Evolutionary conservation across 345 rosid species (phyloP), one percentile per base, ranked within the genome.

Genomic region (Erysimum cheiranthoides): DNA sequence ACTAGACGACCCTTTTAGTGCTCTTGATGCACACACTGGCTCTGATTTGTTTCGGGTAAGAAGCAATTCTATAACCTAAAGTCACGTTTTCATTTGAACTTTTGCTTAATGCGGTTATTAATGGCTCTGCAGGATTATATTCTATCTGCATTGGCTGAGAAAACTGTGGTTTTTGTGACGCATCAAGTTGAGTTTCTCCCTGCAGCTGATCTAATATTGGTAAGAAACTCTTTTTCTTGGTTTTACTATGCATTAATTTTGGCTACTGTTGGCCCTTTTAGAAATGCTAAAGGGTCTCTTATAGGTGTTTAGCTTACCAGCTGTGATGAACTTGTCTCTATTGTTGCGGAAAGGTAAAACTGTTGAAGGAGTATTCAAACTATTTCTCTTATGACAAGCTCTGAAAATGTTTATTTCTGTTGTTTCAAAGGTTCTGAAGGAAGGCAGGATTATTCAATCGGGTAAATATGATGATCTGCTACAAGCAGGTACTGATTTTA

Each of bases 101-200:
- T 71, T 70, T 62, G 60, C 18, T 42, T 72, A 43, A 69, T 1
- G 43, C 2, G 57, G 70, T 65, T 39, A 36, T 74, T 62, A 78
- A 34, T 83, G 77, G 61, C 72, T 81, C 50, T 84, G 80, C 89
- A 96, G 99, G 99, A 96, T 66, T 96, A 96, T 79, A 93, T 96
- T 79, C 64, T 96, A 83, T 82, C 88, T 61, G 96, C 99, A 35
- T 65, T 96, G 74, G 96, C 89, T 53, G 81, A 73, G 73, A 96
- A 93, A 82, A 96, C 99, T 42, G 95, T 93, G 64, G 81, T 96
- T 67, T 96, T 87, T 74, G 99, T 96, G 80, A 96, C 99, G 52
- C 99, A 96, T 86, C 99, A 96, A 88, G 97, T 96, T 70, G 99
- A 96, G 82, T 96, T 93, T 88, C 85, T 96, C 64, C 99, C 98